Evolutionary conservation across 2,329 filamentous ascomycete species (phyloP).

Genomic region (Tolypocladium cylindrosporum): DNA sequence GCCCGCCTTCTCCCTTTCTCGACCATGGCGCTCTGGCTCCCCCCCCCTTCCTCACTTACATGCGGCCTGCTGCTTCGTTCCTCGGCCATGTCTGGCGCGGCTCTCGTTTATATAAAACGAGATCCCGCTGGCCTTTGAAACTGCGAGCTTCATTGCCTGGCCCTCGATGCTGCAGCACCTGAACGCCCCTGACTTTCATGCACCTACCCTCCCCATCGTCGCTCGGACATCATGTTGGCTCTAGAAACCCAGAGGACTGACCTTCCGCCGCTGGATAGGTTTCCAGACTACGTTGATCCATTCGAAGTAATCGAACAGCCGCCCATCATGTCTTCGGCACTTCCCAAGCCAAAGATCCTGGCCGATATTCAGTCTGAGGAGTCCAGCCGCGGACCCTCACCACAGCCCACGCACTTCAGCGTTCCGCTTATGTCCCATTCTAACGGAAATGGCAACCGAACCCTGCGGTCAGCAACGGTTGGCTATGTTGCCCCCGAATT

Average conservation of each 20-base stretch:
- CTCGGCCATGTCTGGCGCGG: background rate
- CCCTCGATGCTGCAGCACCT: background rate
- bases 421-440: slow-evolving; percentile 46
- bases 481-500: slow-evolving; percentile 95
- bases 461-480: slow-evolving; percentile 79
- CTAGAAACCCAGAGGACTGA: slow-evolving; percentile 30
- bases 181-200: background rate
- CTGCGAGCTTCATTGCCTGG: background rate
- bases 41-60: background rate
- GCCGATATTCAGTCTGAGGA: slow-evolving; percentile 29
- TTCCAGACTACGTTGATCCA: slow-evolving; percentile 34
- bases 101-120: background rate
- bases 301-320: slow-evolving; percentile 16
- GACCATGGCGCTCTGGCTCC: background rate
- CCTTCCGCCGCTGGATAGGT: slow-evolving; percentile 27
- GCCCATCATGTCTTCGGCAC: slow-evolving; percentile 17
- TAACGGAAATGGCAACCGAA: slow-evolving; percentile 54
- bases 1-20: background rate
- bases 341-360: slow-evolving; percentile 29
- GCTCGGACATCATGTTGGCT: slow-evolving; percentile 23
- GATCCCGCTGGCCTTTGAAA: background rate
- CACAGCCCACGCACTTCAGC: slow-evolving; percentile 77
- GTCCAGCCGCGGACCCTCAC: slow-evolving; percentile 61
- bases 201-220: background rate
- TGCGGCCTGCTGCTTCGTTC: background rate